Conservation (phyloP, 768 basidiomycete species). For the Boletus fagicola region DNA sequence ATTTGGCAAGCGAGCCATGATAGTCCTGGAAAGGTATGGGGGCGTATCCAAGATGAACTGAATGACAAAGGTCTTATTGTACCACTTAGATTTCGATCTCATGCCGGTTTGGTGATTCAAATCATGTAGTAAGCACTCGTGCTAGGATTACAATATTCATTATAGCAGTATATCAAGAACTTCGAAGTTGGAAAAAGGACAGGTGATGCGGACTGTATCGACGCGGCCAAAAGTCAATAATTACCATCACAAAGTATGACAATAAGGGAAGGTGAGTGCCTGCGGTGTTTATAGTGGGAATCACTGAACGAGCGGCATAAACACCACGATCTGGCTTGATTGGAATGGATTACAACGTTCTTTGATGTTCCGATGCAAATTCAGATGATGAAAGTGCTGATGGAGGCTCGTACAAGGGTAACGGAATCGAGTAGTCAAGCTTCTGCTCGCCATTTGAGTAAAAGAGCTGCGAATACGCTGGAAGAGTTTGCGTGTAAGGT, state of each 20-base stretch:
- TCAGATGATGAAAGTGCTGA: slow-evolving; percentile 4
- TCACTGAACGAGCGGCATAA: neutral
- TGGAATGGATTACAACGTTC: slow-evolving; percentile 2
- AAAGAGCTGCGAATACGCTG: slow-evolving; percentile 78
- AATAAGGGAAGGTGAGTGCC: neutral
- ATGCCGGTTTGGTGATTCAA: neutral
- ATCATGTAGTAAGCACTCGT: neutral
- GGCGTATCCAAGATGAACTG: too few relatives aligned
- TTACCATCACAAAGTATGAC: neutral
- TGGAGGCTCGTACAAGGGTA: slow-evolving; percentile 61
- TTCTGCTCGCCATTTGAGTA: slow-evolving; percentile 70
- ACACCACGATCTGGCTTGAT: neutral
- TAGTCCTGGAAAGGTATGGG: too few relatives aligned
- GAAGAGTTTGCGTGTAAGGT: slow-evolving; percentile 42
- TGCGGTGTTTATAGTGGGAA: neutral
- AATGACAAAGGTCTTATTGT: neutral
- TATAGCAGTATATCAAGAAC: neutral
- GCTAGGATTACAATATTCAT: neutral
- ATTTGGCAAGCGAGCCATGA: neutral
- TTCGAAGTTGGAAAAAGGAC: slow-evolving; percentile 1
- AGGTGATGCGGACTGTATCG: slow-evolving; percentile 11
- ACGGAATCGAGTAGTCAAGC: slow-evolving; percentile 59
- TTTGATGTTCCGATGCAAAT: slow-evolving; percentile 5
- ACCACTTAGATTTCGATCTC: neutral
- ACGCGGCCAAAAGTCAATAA: slow-evolving; percentile 3